Evolutionary conservation across 257 asterid species (phyloP), one percentile per base, ranked within the genome.

Genomic region (Parsonsia alboflavescens): DNA sequence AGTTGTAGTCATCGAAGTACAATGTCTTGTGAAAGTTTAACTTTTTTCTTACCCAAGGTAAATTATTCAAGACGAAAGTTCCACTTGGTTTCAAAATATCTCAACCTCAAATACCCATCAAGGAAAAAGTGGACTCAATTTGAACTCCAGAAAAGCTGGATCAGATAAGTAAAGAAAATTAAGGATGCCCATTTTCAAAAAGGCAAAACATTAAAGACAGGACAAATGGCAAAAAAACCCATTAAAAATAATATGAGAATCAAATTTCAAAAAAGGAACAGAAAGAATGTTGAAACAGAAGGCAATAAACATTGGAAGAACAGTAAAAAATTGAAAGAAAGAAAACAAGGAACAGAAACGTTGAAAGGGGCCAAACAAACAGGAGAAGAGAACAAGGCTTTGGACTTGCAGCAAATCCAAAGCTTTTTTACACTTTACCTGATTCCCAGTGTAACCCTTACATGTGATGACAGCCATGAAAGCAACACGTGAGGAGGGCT

Each of bases 301-400:
- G 75, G 71, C 50, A 72, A 78, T 30, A 74, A 17, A 64, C 61
- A 56, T 62, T 56, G 75, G 68, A 70, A 73, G 68, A 70, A 73
- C 71, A 44, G 77, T 39, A 11, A 73, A 80, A 61, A 52, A 33
- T 44, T 19, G 59, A 24, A 21, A 49, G 68, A 21, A 75, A 64
- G 71, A 73, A 75, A 57, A 61, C 73, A 74, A 77, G 63, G 68
- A 62, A 70, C 21, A 68, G 70, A 54, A 63, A 48, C 11, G 62
- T 54, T 57, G 79, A 73, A 49, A 82, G 48, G 63, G 78, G 77
- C 77, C 15, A 78, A 71, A 76, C 79, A 78, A 78, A 71, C 65
- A 78, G 80, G 72, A 77, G 80, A 70, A 82, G 72, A 77, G 80
- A 70, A 67, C 70, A 80, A 79, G 69, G 74, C 82, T 50, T 70